Base-by-base conservation (phyloP, 1,139 yeast species). In the Geotrichum reessii region DNA sequence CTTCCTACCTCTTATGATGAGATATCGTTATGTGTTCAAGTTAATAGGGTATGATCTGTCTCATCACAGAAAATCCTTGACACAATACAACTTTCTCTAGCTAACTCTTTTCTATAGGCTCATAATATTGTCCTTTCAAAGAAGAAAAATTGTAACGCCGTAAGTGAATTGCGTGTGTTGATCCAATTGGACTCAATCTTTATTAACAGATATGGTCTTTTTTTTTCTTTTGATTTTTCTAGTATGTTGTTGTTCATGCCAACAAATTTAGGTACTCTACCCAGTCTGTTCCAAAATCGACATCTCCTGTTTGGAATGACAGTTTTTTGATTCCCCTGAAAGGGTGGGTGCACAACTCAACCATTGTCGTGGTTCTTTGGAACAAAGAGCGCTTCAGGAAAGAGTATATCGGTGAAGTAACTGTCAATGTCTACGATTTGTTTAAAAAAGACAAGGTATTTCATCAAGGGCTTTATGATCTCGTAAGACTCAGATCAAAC, bases 401-500 rank as follows among this genome's bases (percentile, higher is more conserved):
- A 60, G 77, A 75, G 57, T 84, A 83, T 66, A 69, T 84, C 57
- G 89, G 89, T 1, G 88, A 84, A 63, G 70, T 80, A 25, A 69
- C 84, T 47, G 63, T 84, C 17, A 72, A 75, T n/a, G 63, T 83
- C 3, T 63, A 71, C 3, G 82, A 80, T 24, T 62, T 82, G 4
- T 56, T 40, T 21, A 27, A 6, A 37, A 47, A 27, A 3, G 19
- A 17, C 44, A n/a, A 37, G 19, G n/a, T 37, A n/a, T 37, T 47
- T 55, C 31, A 17, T 28, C 9, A 55, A 22, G 25, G 28, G 25
- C 24, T 27, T 19, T 44, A 44, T 37, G 40, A 17, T 21, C 22
- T 50, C 14, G 7, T 24, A 9, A 33, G 46, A 14, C 12, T 42
- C 3, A 47, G 11, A 27, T 9, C 50, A 17, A 40, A 31, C 17